Evolutionary conservation across 2,329 filamentous ascomycete species (phyloP), one percentile per base, ranked within the genome.

Genomic region (Xylariomycetidae sp.): DNA sequence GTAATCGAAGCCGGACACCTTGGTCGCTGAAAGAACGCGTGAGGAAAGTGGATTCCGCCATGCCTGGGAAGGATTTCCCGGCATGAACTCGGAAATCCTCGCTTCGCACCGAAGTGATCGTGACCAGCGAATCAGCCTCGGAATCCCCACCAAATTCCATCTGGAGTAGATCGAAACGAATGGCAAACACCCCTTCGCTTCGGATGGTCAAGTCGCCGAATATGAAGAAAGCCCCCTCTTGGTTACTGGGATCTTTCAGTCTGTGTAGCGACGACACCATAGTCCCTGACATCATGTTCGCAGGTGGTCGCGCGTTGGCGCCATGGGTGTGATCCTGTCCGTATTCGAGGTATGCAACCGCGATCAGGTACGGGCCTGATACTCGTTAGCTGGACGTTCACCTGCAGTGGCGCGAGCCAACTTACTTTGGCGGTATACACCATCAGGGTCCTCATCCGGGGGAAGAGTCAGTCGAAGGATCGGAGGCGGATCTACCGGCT

Each of bases 1-100:
- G 77, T 29, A 94, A 70, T 32, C 87, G 74, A 19, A 95, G 65
- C 32, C 86, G 80, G 10, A 94, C 85, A 7, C 88, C 88, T 55
- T 94, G 87, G 49, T 94, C 87, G 43, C 83, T 84, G 57, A 95
- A 90, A 0, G 82, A 79, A 32, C 85, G 74, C 1, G 87, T 92
- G 26, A 94, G 63, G 46, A 80, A 78, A 0, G 86, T 92, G 2
- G 86, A 93, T 57, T 90, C 84, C 28, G 76, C 70, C 74, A 92
- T 81, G 20, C 87, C 85, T 9, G 80, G 79, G 53, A 86, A 92
- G 34, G 78, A 77, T 57, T 87, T 89, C 18, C 74, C 62, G 2
- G 72, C 59, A 44, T 67, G 68, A 48, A 74, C 84, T 39, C 72
- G 74, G 55, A 95, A 94, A 4, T 73, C 65, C 2, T 83, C 70